A percentile compares a stretch with the other conserved stretches of the same genome.
These are phyloP conservation scores for Cicer yamashitae DNA, from an alignment of 306 rosid species.

Conservation along the genomic window DNA sequence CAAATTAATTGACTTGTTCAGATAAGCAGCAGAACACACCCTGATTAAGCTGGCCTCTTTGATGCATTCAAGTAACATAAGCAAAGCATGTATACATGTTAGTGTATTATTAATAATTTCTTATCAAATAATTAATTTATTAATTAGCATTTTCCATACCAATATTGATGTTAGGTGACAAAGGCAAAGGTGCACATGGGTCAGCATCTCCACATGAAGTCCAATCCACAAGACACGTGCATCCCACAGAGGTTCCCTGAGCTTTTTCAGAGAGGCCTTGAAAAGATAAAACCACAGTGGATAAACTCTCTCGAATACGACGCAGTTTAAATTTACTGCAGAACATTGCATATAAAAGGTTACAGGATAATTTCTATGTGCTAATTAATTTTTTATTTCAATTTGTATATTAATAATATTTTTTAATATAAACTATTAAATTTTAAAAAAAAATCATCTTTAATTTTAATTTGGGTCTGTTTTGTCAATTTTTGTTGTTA, in stretches of 20 bases:
- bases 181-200: constrained; percentile 64
- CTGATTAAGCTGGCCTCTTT: constrained; percentile 52
- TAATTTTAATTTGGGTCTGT: too few species aligned
- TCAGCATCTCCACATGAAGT: constrained; percentile 62
- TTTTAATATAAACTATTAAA: too few species aligned
- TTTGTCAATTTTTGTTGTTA: fast-evolving
- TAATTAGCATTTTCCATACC: too few species aligned
- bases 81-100: background rate
- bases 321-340: constrained; percentile 36
- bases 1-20: constrained; percentile 42
- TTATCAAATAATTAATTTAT: too few species aligned
- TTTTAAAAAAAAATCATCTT: too few species aligned
- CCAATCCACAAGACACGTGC: constrained; percentile 72
- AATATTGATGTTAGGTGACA: background rate
- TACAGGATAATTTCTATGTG: too few species aligned
- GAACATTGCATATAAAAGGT: background rate
- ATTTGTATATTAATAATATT: too few species aligned
- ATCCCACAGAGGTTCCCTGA: constrained; percentile 49
- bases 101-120: constrained; percentile 8
- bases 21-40: constrained; percentile 43
- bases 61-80: background rate
- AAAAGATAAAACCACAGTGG: constrained; percentile 39
- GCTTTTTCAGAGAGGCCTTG: constrained; percentile 46
- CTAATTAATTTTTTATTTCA: too few species aligned
- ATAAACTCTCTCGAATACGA: constrained; percentile 30